Evolutionary conservation across 176 grass and related monocot genomes (phyloP).

Genomic region (maize (Zea mays)): Zm-B73-REFERENCE-NAM-5.0 NC_050100.1:212987501-212988000

Average conservation of each 20-base stretch:
- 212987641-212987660: conserved; percentile 82
- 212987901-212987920: neutral
- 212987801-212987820: conserved; percentile 98
- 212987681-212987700: conserved; percentile 69
- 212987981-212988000: conserved; percentile 19
- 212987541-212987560: neutral
- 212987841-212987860: conserved; percentile 94
- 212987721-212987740: neutral
- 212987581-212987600: neutral
- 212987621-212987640: conserved; percentile 54
- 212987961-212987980: neutral
- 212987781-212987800: conserved; percentile 29
- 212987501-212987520: neutral
- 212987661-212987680: conserved; percentile 75
- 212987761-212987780: neutral
- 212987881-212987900: neutral
- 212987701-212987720: conserved; percentile 65
- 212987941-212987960: neutral
- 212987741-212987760: neutral
- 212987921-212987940: neutral
- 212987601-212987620: neutral
- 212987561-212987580: neutral
- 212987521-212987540: neutral
- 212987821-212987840: conserved; percentile 90
- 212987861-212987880: conserved; percentile 39